Conservation (phyloP, 192 early-diverging fungal species). For the Podila epicladia region DNA sequence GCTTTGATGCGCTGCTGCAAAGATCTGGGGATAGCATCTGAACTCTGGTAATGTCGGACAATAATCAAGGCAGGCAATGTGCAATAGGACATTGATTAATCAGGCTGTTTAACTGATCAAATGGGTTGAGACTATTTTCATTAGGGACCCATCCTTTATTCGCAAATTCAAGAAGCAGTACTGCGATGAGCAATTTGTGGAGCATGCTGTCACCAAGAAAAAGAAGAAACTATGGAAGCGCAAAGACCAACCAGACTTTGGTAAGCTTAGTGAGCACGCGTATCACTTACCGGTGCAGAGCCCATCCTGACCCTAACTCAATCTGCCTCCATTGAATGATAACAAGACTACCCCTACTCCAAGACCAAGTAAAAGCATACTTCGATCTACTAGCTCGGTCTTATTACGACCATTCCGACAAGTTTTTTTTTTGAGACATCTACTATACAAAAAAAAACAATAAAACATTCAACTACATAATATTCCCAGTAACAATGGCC, state of each 20-base stretch:
- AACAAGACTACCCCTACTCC: conserved; percentile 30
- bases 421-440: too few species aligned
- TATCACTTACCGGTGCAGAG: neutral
- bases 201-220: conserved; percentile 74
- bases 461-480: too few species aligned
- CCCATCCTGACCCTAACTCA: neutral
- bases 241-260: conserved; percentile 63
- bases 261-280: neutral
- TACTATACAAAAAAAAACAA: too few species aligned
- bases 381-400: too few species aligned
- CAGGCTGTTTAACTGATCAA: too few species aligned
- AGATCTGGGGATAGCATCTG: conserved; percentile 90
- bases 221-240: conserved; percentile 90
- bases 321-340: neutral
- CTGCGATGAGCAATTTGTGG: conserved; percentile 81
- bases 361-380: conserved; percentile 9
- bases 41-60: conserved; percentile 75
- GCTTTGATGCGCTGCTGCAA: conserved; percentile 98
- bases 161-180: conserved; percentile 85
- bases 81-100: neutral
- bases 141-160: conserved; percentile 88
- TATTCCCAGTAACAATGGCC: too few species aligned
- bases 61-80: too few species aligned
- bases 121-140: neutral
- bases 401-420: too few species aligned